Conservation (phyloP, 345 rosid genomes). For the Eutrema yunnanense region DNA sequence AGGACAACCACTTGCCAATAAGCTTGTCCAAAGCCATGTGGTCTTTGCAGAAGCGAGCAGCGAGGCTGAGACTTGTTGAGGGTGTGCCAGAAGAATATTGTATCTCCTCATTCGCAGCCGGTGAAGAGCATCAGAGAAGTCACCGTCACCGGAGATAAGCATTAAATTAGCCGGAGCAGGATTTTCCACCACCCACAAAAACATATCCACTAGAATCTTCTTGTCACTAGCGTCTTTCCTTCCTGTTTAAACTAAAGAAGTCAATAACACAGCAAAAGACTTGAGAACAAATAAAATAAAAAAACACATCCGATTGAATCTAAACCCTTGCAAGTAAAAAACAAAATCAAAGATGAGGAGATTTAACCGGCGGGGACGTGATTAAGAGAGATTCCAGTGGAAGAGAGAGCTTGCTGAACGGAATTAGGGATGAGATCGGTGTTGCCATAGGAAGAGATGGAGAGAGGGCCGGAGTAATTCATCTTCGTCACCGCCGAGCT, state of each 20-base stretch:
- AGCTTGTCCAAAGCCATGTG: slow-evolving; percentile 78
- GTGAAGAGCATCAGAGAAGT: slow-evolving; percentile 79
- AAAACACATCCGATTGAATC: neutral
- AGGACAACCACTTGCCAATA: slow-evolving; percentile 60
- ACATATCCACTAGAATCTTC: slow-evolving; percentile 77
- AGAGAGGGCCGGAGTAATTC: slow-evolving; percentile 68
- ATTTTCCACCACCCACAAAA: slow-evolving; percentile 80
- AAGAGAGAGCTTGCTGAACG: slow-evolving; percentile 66
- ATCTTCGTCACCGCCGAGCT: slow-evolving; percentile 57
- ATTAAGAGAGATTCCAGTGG: slow-evolving; percentile 70
- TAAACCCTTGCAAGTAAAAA: neutral
- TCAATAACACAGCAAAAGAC: neutral
- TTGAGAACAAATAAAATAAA: neutral
- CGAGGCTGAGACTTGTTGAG: slow-evolving; percentile 44
- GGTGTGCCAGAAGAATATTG: slow-evolving; percentile 76
- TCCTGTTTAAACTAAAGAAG: slow-evolving; percentile 37
- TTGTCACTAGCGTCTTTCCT: slow-evolving; percentile 84
- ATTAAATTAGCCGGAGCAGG: slow-evolving; percentile 74
- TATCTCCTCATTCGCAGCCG: slow-evolving; percentile 79
- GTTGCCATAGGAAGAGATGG: slow-evolving; percentile 82
- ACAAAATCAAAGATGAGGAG: neutral
- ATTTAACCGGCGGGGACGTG: slow-evolving; percentile 73
- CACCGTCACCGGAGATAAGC: slow-evolving; percentile 75
- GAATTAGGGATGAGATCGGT: slow-evolving; percentile 47
- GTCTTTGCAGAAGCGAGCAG: slow-evolving; percentile 68